These are phyloP conservation scores for Kockiozyma suomiensis DNA, from an alignment of 805 yeast species.

Conservation along the genomic window DNA sequence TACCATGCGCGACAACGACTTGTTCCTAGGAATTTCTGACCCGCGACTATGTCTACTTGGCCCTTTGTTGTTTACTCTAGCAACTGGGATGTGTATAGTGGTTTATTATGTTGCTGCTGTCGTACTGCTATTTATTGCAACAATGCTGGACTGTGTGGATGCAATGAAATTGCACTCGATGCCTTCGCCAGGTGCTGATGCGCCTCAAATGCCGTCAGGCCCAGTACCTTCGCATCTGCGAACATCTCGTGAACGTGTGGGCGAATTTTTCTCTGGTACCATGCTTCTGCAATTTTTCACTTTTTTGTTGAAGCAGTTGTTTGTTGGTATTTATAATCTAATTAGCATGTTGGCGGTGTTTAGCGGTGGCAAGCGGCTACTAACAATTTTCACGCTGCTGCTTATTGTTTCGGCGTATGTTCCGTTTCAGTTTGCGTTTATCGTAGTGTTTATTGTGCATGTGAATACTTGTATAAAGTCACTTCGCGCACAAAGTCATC, in stretches of 20 bases:
- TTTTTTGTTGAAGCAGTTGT: background rate
- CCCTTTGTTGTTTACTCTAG: slow-evolving; percentile 56
- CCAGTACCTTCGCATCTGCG: background rate
- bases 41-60: slow-evolving; percentile 58
- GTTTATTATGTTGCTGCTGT: slow-evolving; percentile 12
- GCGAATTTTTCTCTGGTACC: background rate
- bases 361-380: slow-evolving; percentile 25
- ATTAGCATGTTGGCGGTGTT: slow-evolving; percentile 7
- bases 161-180: slow-evolving; percentile 3
- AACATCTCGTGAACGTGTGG: background rate
- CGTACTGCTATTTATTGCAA: slow-evolving; percentile 16
- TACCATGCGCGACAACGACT: slow-evolving; percentile 51
- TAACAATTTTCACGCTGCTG: slow-evolving; percentile 41
- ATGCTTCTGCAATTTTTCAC: background rate
- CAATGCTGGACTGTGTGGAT: slow-evolving; percentile 10
- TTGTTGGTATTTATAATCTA: background rate
- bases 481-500: slow-evolving; percentile 12
- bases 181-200: background rate
- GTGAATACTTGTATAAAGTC: slow-evolving; percentile 49
- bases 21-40: slow-evolving; percentile 70
- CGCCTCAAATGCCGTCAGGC: background rate
- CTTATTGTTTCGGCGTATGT: slow-evolving; percentile 60
- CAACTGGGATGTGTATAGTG: slow-evolving; percentile 48
- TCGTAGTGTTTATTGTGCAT: slow-evolving; percentile 64
- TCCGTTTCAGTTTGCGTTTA: slow-evolving; percentile 81